Evolutionary conservation across 345 rosid genomes (phyloP), one percentile per base, ranked within the genome.

Genomic region (Eucalyptus decipiens): DNA sequence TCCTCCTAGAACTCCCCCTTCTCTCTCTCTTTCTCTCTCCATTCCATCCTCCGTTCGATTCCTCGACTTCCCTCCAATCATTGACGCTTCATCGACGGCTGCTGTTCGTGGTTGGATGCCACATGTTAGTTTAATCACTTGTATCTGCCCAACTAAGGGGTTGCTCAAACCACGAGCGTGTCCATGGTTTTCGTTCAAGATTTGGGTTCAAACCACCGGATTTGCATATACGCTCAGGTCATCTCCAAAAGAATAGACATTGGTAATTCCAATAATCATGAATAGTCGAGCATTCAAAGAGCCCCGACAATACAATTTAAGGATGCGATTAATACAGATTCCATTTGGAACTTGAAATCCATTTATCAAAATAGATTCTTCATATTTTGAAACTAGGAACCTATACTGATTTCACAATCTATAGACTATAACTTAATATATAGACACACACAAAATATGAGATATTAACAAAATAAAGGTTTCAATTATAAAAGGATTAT

Each of bases 311-410:
- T 49, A 10, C 18, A 52, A 52, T 52, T 52, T 21, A 52, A 21
- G 26, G 2, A 52, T 21, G 11, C 11, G 1, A n/a, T n/a, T n/a
- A n/a, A n/a, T 26, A 58, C 7, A 24, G 1, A 12, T 51, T 51
- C 1, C 54, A 17, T 3, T 50, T 15, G 7, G 0, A 51, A 51
- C 9, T 3, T 3, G 9, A 51, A 51, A 51, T 51, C 9, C 2
- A 51, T 18, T 2, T 0, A 1, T 51, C 2, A 18, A 1, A 51
- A 18, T 1, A 1, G 4, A 1, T 51, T 51, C 23, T 52, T 52
- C 11, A 19, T 19, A 1, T 19, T 52, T 8, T 4, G 9, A 4
- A 19, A 52, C 5, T 52, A 0, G 0, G 0, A 52, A 52, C 2
- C 5, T 19, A 52, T 4, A 0, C 0, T 19, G 4, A 3, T 52